Percentiles rank a stretch among this genome's conserved stretches.
Evolutionary conservation across 306 rosid genomes (phyloP).

Genomic region (Hippophae rhamnoides): DNA sequence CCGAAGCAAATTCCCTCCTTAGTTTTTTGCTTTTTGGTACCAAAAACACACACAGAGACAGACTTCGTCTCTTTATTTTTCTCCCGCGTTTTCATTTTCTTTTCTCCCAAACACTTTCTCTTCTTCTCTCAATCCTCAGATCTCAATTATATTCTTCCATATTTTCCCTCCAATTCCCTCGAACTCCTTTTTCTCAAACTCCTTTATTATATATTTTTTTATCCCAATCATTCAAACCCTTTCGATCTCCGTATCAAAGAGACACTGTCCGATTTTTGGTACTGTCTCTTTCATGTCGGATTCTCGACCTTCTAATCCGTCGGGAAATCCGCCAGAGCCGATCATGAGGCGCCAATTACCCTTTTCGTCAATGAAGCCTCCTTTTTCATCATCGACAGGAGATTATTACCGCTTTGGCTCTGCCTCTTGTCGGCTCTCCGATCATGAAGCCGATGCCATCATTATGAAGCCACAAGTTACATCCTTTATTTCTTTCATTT

Average conservation of each 20-base stretch:
- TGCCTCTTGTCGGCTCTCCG: constrained; percentile 39
- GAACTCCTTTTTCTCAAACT: no score
- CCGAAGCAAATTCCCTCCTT: constrained; percentile 99
- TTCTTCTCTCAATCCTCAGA: constrained; percentile 9
- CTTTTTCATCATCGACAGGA: constrained; percentile 43
- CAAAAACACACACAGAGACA: background rate
- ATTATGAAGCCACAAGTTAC: constrained; percentile 60
- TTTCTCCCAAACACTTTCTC: constrained; percentile 18
- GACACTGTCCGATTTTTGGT: constrained; percentile 3
- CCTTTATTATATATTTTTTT: no score
- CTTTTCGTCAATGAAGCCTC: constrained; percentile 62
- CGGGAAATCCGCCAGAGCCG: constrained; percentile 37
- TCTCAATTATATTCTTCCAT: no score
- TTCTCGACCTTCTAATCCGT: constrained; percentile 33
- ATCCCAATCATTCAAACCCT: background rate
- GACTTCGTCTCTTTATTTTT: background rate
- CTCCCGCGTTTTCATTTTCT: constrained; percentile 2
- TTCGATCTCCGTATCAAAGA: background rate
- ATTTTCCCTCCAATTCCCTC: no score
- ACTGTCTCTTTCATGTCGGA: constrained; percentile 48
- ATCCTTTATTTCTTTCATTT: background rate
- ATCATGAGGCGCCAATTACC: constrained; percentile 71
- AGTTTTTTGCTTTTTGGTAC: constrained; percentile 73
- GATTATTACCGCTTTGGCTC: constrained; percentile 74
- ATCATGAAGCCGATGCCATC: constrained; percentile 51